A percentile compares a stretch with the other conserved stretches of the same genome.
These are phyloP conservation scores for Salix koriyanagi DNA, from an alignment of 345 rosid species.

Conservation along the genomic window DNA sequence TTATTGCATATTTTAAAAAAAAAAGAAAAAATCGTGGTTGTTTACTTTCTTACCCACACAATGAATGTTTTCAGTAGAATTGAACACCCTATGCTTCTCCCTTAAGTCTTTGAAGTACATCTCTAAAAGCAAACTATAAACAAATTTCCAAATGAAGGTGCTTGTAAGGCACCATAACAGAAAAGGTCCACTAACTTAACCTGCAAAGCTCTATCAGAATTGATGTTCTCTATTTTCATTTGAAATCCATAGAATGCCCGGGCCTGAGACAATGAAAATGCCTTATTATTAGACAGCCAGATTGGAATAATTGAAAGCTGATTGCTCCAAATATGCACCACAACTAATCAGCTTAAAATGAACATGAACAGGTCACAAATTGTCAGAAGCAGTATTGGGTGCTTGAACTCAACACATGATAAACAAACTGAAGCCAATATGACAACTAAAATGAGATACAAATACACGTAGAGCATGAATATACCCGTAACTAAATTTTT, in stretches of 20 bases:
- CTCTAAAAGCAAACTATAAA: conserved; percentile 84
- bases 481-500: no score
- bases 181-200: background rate
- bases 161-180: background rate
- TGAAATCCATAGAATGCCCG: conserved; percentile 92
- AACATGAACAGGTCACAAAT: no score
- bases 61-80: conserved; percentile 75
- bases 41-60: conserved; percentile 73
- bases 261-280: conserved; percentile 48
- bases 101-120: conserved; percentile 71
- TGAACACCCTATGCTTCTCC: conserved; percentile 81
- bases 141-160: conserved; percentile 12
- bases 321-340: no score
- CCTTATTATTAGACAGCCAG: conserved; percentile 21
- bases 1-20: no score
- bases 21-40: no score
- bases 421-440: no score
- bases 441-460: no score
- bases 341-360: no score
- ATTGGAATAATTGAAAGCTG: no score
- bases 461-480: no score
- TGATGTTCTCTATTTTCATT: conserved; percentile 76
- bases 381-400: no score
- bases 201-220: conserved; percentile 58
- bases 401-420: no score